Conservation (phyloP, 2,329 filamentous ascomycete species). For the Talaromyces verruculosus region DNA sequence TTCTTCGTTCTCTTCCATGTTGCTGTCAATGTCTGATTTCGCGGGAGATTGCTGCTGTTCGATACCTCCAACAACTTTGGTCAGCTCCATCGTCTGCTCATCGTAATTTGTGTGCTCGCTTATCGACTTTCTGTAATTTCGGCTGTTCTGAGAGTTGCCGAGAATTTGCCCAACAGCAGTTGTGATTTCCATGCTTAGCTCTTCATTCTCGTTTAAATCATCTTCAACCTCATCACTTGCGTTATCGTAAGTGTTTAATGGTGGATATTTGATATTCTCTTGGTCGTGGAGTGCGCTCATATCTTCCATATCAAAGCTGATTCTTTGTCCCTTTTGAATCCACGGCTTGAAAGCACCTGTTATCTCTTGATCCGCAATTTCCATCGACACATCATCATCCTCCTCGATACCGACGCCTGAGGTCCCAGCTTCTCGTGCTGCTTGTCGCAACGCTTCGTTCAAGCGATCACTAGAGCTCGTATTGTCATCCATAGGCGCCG, state of each 20-base stretch:
- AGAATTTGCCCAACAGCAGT: slow-evolving; percentile 78
- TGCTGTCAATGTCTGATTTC: slow-evolving; percentile 33
- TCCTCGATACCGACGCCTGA: slow-evolving; percentile 63
- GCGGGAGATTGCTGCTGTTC: slow-evolving; percentile 29
- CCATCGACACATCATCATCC: slow-evolving; percentile 73
- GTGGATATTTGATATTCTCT: slow-evolving; percentile 45
- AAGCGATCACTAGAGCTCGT: slow-evolving; percentile 70
- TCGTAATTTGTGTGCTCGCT: slow-evolving; percentile 48
- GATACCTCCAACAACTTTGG: slow-evolving; percentile 46
- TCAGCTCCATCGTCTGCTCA: slow-evolving; percentile 51
- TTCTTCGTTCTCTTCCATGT: slow-evolving; percentile 43
- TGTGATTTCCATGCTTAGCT: slow-evolving; percentile 94
- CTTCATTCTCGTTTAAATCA: slow-evolving; percentile 57
- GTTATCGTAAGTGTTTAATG: slow-evolving; percentile 16
- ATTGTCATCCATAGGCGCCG: slow-evolving; percentile 57
- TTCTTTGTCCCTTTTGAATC: slow-evolving; percentile 46
- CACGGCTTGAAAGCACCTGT: slow-evolving; percentile 52
- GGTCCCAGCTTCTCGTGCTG: slow-evolving; percentile 72
- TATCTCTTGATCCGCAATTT: slow-evolving; percentile 65
- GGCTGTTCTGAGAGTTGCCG: slow-evolving; percentile 41
- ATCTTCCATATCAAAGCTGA: slow-evolving; percentile 46
- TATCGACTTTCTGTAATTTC: slow-evolving; percentile 45
- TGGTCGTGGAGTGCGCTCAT: slow-evolving; percentile 46
- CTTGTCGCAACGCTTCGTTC: slow-evolving; percentile 74
- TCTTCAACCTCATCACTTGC: slow-evolving; percentile 24